These are phyloP conservation scores for Ogataea nitratoaversa DNA, from an alignment of 805 yeast species.

Conservation along the genomic window DNA sequence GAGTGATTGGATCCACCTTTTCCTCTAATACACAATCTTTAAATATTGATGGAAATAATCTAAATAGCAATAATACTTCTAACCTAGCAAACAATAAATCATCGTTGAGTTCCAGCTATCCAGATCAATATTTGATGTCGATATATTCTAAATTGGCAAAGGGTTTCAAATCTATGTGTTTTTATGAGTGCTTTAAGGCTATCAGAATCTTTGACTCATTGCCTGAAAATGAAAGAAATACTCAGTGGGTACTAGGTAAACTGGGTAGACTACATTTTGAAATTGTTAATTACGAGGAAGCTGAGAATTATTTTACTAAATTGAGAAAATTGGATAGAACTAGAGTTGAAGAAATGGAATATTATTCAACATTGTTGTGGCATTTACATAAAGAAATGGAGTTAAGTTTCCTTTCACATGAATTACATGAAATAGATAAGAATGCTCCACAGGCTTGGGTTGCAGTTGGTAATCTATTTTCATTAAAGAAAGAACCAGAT, in stretches of 20 bases:
- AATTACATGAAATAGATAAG: conserved; percentile 61
- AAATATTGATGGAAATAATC: conserved; percentile 6
- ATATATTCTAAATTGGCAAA: conserved; percentile 54
- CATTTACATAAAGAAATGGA: conserved; percentile 80
- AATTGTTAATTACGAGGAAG: conserved; percentile 76
- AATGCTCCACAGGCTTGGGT: conserved; percentile 84
- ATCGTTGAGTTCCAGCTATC: conserved; percentile 7
- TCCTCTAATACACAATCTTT: background rate
- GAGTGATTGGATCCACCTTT: conserved; percentile 25
- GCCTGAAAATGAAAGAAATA: conserved; percentile 55
- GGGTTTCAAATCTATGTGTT: conserved; percentile 54
- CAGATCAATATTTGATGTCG: conserved; percentile 40
- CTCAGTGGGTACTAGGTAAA: conserved; percentile 84
- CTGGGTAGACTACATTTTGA: conserved; percentile 83
- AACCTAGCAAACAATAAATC: background rate
- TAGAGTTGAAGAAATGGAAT: conserved; percentile 84
- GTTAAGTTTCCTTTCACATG: conserved; percentile 78
- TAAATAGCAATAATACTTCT: conserved; percentile 12
- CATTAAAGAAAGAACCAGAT: conserved; percentile 77
- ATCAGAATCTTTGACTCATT: conserved; percentile 61
- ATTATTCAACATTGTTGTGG: conserved; percentile 88
- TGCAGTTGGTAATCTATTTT: conserved; percentile 82
- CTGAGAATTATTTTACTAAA: conserved; percentile 57
- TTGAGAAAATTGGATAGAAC: conserved; percentile 71
- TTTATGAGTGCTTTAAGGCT: conserved; percentile 78